Conservation (phyloP, 257 asterid species). For the Forsythia suspensa region DNA sequence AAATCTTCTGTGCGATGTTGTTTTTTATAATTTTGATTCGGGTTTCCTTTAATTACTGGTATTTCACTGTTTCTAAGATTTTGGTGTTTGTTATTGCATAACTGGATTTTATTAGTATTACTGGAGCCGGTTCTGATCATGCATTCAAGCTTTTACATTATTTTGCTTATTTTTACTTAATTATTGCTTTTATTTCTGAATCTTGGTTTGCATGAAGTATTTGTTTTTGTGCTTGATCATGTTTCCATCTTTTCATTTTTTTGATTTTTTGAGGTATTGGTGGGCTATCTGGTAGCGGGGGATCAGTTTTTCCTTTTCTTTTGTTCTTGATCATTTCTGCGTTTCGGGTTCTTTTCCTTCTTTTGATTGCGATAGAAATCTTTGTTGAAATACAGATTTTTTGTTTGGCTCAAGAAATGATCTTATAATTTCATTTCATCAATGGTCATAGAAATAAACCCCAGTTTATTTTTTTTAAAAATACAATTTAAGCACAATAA, state of each 20-base stretch:
- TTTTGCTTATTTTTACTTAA: background rate
- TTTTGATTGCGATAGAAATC: background rate
- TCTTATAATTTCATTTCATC: background rate
- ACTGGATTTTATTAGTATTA: background rate
- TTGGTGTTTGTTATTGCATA: background rate
- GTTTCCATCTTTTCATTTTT: background rate
- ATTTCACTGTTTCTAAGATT: background rate
- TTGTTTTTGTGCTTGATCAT: conserved; percentile 6
- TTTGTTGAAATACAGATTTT: background rate
- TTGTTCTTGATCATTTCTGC: background rate
- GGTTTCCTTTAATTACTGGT: background rate
- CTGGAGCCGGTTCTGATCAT: conserved; percentile 5
- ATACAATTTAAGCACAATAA: background rate
- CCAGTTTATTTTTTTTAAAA: background rate
- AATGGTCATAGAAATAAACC: background rate
- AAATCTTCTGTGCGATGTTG: background rate
- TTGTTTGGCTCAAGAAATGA: background rate
- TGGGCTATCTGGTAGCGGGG: background rate
- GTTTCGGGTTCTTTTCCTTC: background rate
- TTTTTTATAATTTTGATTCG: background rate
- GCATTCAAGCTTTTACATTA: background rate
- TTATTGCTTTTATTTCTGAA: background rate
- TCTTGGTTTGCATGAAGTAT: conserved; percentile 13
- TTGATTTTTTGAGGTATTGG: background rate
- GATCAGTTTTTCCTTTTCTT: background rate